These are phyloP conservation scores for Pseudopyricularia cyperi DNA, from an alignment of 2,329 filamentous ascomycete genomes.

Conservation along the genomic window DNA sequence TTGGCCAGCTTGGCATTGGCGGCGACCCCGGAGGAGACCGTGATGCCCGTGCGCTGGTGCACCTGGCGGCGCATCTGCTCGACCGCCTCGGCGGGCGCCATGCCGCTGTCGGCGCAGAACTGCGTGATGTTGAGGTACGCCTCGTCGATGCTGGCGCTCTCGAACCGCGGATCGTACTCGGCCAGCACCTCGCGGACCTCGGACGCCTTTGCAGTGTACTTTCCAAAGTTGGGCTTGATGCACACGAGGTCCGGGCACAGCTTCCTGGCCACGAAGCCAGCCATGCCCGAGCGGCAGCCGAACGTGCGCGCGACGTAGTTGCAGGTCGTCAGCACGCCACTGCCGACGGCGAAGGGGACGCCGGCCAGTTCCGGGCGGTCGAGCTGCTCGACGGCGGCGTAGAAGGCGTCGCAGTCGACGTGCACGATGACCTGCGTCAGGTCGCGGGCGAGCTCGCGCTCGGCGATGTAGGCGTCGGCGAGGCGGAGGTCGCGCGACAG, in stretches of 20 bases:
- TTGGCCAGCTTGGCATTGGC: slow-evolving; percentile 90
- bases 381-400: slow-evolving; percentile 81
- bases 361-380: slow-evolving; percentile 74
- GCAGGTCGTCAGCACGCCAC: slow-evolving; percentile 50
- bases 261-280: slow-evolving; percentile 87
- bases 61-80: slow-evolving; percentile 68
- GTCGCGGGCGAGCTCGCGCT: slow-evolving; percentile 68
- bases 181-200: slow-evolving; percentile 74
- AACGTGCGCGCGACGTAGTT: slow-evolving; percentile 88
- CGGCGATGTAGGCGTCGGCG: slow-evolving; percentile 68
- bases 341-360: slow-evolving; percentile 82
- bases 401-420: slow-evolving; percentile 95
- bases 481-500: slow-evolving; percentile 58
- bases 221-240: slow-evolving; percentile 74
- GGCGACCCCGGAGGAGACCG: slow-evolving; percentile 87
- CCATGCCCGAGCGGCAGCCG: slow-evolving; percentile 91
- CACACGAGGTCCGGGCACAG: slow-evolving; percentile 78
- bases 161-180: slow-evolving; percentile 81
- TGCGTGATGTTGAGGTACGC: slow-evolving; percentile 90
- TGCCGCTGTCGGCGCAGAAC: slow-evolving; percentile 59
- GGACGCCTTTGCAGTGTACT: slow-evolving; percentile 80
- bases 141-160: slow-evolving; percentile 91
- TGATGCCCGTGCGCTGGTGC: slow-evolving; percentile 63
- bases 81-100: slow-evolving; percentile 61
- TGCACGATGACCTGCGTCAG: slow-evolving; percentile 79